Evolutionary conservation across 805 yeast species (phyloP).

Genomic region (Aciculoconidium aculeatum): DNA sequence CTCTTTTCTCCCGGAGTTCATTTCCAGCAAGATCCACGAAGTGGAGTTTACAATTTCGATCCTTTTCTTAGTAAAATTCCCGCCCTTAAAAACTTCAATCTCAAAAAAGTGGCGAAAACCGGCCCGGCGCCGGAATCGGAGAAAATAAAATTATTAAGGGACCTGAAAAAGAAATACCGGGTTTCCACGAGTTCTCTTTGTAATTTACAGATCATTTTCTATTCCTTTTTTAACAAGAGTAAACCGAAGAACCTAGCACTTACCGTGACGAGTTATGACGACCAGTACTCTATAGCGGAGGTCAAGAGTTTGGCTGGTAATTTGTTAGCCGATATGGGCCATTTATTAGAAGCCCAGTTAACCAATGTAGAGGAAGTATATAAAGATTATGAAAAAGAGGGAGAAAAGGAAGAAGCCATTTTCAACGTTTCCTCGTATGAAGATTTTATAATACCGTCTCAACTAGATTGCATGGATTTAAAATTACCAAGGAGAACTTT

Average conservation of each 20-base stretch:
- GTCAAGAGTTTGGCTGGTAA: constrained; percentile 68
- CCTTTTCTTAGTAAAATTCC: constrained; percentile 55
- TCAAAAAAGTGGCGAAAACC: constrained; percentile 46
- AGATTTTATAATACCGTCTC: constrained; percentile 78
- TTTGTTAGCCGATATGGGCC: constrained; percentile 69
- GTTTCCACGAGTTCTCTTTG: constrained; percentile 93
- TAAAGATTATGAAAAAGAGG: too few relatives aligned
- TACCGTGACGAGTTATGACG: too few relatives aligned
- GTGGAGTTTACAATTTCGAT: constrained; percentile 65
- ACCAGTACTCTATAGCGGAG: constrained; percentile 55
- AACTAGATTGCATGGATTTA: constrained; percentile 74
- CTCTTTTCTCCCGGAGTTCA: constrained; percentile 81
- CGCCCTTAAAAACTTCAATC: constrained; percentile 61
- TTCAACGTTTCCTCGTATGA: constrained; percentile 74
- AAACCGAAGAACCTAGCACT: too few relatives aligned
- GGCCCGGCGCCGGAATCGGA: constrained; percentile 62
- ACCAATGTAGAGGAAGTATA: constrained; percentile 56
- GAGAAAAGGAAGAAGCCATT: constrained; percentile 18
- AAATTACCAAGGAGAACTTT: constrained; percentile 89
- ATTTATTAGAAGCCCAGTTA: constrained; percentile 68
- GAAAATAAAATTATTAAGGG: constrained; percentile 44
- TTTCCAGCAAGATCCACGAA: constrained; percentile 69
- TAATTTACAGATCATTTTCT: constrained; percentile 64
- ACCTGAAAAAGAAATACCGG: constrained; percentile 45
- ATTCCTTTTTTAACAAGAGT: constrained; percentile 51